Evolutionary conservation across 108 stramenopile genomes (phyloP).

Genomic region (Schizochytrium sp.): DNA sequence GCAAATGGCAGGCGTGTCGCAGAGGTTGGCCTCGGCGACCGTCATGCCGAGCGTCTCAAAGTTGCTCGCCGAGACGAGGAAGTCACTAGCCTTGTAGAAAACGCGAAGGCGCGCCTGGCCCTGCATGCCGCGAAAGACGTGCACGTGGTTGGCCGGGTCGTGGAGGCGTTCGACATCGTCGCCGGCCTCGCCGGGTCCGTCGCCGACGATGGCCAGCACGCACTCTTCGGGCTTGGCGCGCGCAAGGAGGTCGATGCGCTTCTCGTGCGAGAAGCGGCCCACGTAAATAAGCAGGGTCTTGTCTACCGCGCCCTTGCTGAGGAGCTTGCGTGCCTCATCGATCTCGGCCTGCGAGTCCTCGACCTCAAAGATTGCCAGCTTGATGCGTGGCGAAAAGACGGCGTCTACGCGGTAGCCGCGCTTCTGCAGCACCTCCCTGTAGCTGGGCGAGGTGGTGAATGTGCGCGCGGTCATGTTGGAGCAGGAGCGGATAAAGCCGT

Average conservation of each 20-base stretch:
- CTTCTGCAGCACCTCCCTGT: not conserved
- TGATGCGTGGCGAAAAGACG: not conserved
- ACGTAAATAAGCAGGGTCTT: not conserved
- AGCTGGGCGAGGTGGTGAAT: not conserved
- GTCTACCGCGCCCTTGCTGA: not conserved
- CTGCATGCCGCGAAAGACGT: not conserved
- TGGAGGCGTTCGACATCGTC: not conserved
- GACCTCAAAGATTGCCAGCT: not conserved
- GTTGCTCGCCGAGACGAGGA: not conserved
- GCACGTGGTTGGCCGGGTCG: not conserved
- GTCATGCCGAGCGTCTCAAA: slow-evolving; percentile 17
- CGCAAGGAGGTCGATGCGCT: slow-evolving; percentile 1
- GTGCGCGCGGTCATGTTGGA: slow-evolving; percentile 6
- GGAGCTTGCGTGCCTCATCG: not conserved
- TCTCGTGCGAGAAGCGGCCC: slow-evolving; percentile 16
- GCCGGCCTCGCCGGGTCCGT: slow-evolving; percentile 4
- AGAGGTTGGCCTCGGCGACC: not conserved
- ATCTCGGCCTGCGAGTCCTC: not conserved
- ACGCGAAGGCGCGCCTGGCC: not conserved
- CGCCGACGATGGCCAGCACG: slow-evolving; percentile 7
- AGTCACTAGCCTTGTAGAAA: not conserved
- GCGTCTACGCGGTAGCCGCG: slow-evolving; percentile 14
- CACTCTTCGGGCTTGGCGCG: not conserved
- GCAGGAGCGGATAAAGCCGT: slow-evolving; percentile 1
- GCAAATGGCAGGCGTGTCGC: not conserved